These are phyloP conservation scores for Lachnum nothofagi DNA, from an alignment of 2,329 filamentous ascomycete species.

Conservation along the genomic window DNA sequence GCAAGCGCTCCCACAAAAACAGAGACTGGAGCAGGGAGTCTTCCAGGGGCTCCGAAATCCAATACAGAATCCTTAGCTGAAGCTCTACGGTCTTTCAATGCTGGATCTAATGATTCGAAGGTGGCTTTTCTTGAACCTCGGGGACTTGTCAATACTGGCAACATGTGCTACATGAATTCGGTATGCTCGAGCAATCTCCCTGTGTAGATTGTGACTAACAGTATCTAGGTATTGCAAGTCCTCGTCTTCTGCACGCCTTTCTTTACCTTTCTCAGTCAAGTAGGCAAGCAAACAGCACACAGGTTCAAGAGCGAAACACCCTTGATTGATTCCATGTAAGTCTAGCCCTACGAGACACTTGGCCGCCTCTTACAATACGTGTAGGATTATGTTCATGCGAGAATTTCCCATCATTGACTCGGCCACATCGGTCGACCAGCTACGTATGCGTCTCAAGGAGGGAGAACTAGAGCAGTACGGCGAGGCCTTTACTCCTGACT, in stretches of 20 bases:
- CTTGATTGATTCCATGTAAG: constrained; percentile 86
- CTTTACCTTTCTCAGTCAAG: constrained; percentile 85
- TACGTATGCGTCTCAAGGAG: constrained; percentile 69
- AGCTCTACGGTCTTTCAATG: constrained; percentile 67
- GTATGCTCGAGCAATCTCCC: constrained; percentile 54
- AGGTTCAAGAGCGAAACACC: constrained; percentile 95
- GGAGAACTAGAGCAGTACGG: constrained; percentile 86
- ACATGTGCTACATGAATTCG: constrained; percentile 99
- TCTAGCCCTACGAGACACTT: constrained; percentile 19
- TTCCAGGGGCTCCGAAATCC: constrained; percentile 39
- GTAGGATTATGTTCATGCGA: constrained; percentile 88
- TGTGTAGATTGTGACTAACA: constrained; percentile 33
- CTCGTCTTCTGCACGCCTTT: constrained; percentile 91
- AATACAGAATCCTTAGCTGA: constrained; percentile 66
- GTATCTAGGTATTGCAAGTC: constrained; percentile 77
- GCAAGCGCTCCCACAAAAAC: constrained; percentile 30
- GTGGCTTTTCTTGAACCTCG: constrained; percentile 84
- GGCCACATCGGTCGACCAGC: constrained; percentile 66
- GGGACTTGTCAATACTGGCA: constrained; percentile 92
- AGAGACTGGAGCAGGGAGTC: constrained; percentile 28
- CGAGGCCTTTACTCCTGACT: constrained; percentile 86
- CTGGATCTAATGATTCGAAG: constrained; percentile 52
- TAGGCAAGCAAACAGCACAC: constrained; percentile 76
- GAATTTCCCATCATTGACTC: constrained; percentile 85
- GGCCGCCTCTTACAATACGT: constrained; percentile 5